Percentiles rank a stretch among this genome's conserved stretches.
Evolutionary conservation across 129 eudicot species (phyloP).

Genomic region (Heracleum sosnowskyi): DNA sequence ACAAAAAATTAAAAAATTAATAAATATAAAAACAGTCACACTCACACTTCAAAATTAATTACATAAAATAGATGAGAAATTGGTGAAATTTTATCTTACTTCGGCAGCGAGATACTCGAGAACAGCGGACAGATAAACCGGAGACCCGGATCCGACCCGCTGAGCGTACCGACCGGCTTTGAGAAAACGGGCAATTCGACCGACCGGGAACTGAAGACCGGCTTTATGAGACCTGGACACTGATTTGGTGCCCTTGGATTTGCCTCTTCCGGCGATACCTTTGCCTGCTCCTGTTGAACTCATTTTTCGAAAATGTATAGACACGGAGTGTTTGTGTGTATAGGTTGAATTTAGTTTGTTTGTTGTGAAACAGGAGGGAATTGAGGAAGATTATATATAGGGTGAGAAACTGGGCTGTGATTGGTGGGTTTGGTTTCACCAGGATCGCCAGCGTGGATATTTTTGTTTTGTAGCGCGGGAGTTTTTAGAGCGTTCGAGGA

Average conservation of each 20-base stretch:
- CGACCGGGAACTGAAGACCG: constrained; percentile 65
- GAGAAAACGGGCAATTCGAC: constrained; percentile 51
- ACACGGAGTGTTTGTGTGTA: neutral
- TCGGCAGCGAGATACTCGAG: constrained; percentile 66
- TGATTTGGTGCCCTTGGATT: constrained; percentile 34
- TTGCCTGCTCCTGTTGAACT: constrained; percentile 25
- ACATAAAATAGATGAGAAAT: neutral
- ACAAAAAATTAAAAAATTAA: neutral
- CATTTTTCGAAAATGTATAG: constrained; percentile 13
- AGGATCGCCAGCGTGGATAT: constrained; percentile 35
- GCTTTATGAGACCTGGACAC: constrained; percentile 50
- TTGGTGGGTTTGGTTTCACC: constrained; percentile 5
- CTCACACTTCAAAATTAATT: neutral
- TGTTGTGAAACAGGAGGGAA: neutral
- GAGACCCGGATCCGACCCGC: constrained; percentile 62
- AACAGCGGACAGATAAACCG: constrained; percentile 61
- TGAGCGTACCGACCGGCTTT: constrained; percentile 52
- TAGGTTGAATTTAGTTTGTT: neutral
- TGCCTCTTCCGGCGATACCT: constrained; percentile 41
- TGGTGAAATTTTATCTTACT: constrained; percentile 12
- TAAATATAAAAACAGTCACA: neutral
- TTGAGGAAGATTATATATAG: constrained; percentile 9
- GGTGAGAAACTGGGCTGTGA: constrained; percentile 7
- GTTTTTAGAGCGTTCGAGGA: neutral
- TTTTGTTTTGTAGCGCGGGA: neutral